These are phyloP conservation scores for Lavandula angustifolia DNA, from an alignment of 257 asterid species.

Conservation along the genomic window DNA sequence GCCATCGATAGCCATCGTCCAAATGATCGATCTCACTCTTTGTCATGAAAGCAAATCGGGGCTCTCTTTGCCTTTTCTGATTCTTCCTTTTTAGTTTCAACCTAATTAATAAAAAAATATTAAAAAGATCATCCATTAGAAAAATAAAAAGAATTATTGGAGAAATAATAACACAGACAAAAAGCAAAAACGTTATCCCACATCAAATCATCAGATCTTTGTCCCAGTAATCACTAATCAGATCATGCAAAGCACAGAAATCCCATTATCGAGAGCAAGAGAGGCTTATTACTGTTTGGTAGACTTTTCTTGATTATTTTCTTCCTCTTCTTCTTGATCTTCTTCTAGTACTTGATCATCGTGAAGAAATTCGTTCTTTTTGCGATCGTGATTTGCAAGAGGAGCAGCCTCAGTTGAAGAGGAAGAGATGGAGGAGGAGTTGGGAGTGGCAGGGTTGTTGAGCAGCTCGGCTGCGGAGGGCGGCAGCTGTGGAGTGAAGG, in stretches of 20 bases:
- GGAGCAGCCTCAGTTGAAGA: conserved; percentile 63
- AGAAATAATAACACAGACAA: conserved; percentile 1
- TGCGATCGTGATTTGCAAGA: conserved; percentile 34
- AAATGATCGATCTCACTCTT: conserved; percentile 85
- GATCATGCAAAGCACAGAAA: conserved; percentile 36
- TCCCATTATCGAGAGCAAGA: conserved; percentile 14
- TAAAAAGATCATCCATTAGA: neutral
- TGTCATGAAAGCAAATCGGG: conserved; percentile 94
- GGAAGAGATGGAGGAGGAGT: conserved; percentile 55
- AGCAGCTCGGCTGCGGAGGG: conserved; percentile 24
- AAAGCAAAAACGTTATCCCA: conserved; percentile 4
- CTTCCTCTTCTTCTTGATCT: conserved; percentile 22
- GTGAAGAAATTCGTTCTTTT: neutral
- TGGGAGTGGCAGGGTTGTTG: conserved; percentile 40
- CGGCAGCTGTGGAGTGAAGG: neutral
- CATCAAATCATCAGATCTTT: conserved; percentile 38
- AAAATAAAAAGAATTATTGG: neutral
- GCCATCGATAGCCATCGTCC: conserved; percentile 97
- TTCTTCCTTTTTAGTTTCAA: conserved; percentile 75
- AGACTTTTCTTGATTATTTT: conserved; percentile 46
- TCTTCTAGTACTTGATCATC: neutral
- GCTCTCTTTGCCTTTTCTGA: conserved; percentile 67
- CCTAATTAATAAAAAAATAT: conserved; percentile 30
- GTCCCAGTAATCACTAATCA: conserved; percentile 24
- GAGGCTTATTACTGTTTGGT: conserved; percentile 47